phyloP scores from a whole-genome alignment of 768 basidiomycete genomes.

The Mycena vulgaris region DNA sequence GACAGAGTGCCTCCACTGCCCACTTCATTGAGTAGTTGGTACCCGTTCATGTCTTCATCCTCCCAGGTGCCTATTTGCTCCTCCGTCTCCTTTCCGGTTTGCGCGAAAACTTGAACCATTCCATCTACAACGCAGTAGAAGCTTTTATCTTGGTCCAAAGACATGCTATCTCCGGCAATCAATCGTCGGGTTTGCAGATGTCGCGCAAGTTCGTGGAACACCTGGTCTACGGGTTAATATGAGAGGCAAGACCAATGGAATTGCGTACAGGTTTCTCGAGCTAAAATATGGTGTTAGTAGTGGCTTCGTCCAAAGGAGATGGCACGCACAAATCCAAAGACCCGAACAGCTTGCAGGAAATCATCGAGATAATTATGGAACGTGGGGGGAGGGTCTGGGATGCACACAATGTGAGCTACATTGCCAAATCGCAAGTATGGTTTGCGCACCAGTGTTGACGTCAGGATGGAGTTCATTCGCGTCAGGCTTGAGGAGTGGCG shows the following conservation, averaged over 20 bases:
- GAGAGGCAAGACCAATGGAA: not conserved
- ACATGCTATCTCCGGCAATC: slow-evolving; percentile 95
- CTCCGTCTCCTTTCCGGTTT: slow-evolving; percentile 68
- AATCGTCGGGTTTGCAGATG: slow-evolving; percentile 96
- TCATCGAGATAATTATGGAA: slow-evolving; percentile 99
- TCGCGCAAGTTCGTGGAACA: slow-evolving; percentile 97
- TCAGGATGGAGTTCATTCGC: slow-evolving; percentile 93
- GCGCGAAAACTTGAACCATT: slow-evolving; percentile 93
- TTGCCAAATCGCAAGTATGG: not conserved
- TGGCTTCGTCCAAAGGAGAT: not conserved
- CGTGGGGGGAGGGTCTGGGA: slow-evolving; percentile 75
- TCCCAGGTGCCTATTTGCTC: slow-evolving; percentile 76
- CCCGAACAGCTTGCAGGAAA: slow-evolving; percentile 94
- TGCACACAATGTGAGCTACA: slow-evolving; percentile 23
- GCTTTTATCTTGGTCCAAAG: slow-evolving; percentile 91
- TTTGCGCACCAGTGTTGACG: slow-evolving; percentile 73
- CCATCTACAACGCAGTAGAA: slow-evolving; percentile 99
- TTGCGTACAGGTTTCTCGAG: slow-evolving; percentile 90
- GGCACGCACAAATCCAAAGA: slow-evolving; percentile 90
- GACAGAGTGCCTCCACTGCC: slow-evolving; percentile 95
- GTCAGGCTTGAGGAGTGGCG: slow-evolving; percentile 86
- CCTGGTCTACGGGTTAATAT: slow-evolving; percentile 57
- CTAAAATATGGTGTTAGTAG: slow-evolving; percentile 44
- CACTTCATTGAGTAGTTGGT: slow-evolving; percentile 96
- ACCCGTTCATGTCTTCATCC: slow-evolving; percentile 93